Evolutionary conservation across 2,329 filamentous ascomycete species (phyloP), one percentile per base, ranked within the genome.

Genomic region (Aspergillus sergii): DNA sequence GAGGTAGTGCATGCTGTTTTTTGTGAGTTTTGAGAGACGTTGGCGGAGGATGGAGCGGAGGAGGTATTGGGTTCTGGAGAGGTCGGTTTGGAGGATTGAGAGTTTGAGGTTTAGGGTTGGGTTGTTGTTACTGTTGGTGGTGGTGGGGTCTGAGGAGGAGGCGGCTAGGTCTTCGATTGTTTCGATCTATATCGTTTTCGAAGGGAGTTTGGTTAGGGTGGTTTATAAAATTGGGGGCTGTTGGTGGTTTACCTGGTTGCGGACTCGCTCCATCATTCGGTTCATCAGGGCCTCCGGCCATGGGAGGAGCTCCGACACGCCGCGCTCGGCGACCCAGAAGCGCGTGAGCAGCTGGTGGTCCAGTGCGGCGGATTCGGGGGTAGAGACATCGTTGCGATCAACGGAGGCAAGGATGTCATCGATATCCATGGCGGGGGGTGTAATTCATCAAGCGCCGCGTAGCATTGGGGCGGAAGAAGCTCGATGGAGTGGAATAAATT

Each of bases 71-170:
- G 92, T 96, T 53, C 95, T 86, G 77, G 97, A 94, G 60, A 99
- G 86, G 80, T 99, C 95, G 8, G 96, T 98, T 82, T 99, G 95
- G 60, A 97, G 89, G 66, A 99, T 91, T 56, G 97, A 97, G 73
- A 98, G 89, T 65, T 89, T 88, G 77, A 99, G 97, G 76, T 97
- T 98, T 67, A 92, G 90, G 78, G 91, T 93, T 54, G 94, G 91
- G 73, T 96, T 93, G 88, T 94, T 91, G 73, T 91, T 89, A 66
- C 91, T 91, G 14, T 91, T 63, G 63, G 60, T 58, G 53, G 67
- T 36, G 39, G 51, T 58, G 34, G 65, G 82, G 77, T 85, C 78
- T 57, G 75, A 72, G 62, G 78, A 76, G 9, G 78, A 76, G n/a
- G 77, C 72, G 55, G 80, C 79, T 46, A 82, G 75, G 66, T 89